Evolutionary conservation across 371 early-diverging fungal genomes (phyloP), one percentile per base, ranked within the genome.

Genomic region (Mucor piriformis): DNA sequence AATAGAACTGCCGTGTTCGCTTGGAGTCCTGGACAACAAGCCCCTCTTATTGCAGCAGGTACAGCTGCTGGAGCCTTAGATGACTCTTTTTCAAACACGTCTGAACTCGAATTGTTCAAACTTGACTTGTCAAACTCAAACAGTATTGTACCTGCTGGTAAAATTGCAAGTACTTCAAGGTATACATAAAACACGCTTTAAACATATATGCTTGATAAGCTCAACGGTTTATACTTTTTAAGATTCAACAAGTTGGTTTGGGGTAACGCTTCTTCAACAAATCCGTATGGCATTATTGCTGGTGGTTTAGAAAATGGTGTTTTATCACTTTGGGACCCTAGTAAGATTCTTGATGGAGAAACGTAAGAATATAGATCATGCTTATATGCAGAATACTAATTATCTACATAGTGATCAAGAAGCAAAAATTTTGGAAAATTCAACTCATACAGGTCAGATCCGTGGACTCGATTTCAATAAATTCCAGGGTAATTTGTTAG

Each of bases 51-150:
- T 54, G 97, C 96, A n/a, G 82, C 90, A 13, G 99, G 96, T 55
- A 95, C 96, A 24, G 95, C 94, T 29, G 94, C 97, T 8, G 99
- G 99, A 23, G 96, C 99, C 25, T 82, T 98, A 55, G 97, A 97
- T 78, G 96, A 94, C 46, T 88, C 92, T 15, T 98, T 98, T 69
- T 92, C 92, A 51, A 93, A 91, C 74, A 85, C 89, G 46, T 89
- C 97, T 5, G 90, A 91, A 70, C 86, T 98, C 37, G 96, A 97
- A 73, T 74, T 98, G 42, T 95, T 92, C 69, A 84, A 87, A 59
- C 85, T 95, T 34, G 87, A 89, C 64, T 72, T 91, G 16, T 69
- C 73, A n/a, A 70, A 78, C 59, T 68, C 74, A 48, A 59, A 59
- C 51, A 60, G 73, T 29, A 54, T 73, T 24, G 69, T 73, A 33